A percentile compares a stretch with the other conserved stretches of the same genome.
phyloP scores from a whole-genome alignment of 192 early-diverging fungal genomes.

The Mortierella alpina region DNA sequence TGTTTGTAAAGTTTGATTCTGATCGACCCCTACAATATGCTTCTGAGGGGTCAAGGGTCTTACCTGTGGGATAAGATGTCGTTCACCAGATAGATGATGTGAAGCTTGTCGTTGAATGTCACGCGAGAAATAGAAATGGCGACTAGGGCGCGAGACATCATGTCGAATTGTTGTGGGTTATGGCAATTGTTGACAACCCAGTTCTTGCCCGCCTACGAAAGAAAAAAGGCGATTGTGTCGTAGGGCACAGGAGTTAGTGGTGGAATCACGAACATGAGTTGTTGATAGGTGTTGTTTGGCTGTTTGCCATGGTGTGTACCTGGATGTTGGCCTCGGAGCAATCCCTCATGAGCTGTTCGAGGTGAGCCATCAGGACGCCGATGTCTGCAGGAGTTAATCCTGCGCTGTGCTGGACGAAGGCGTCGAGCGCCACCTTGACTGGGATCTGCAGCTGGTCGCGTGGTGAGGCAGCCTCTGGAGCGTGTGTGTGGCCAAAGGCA shows the following conservation, averaged over 20 bases:
- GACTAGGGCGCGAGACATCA: slow-evolving; percentile 51
- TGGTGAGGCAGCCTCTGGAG: background rate
- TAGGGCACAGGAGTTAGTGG: background rate
- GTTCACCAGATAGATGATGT: slow-evolving; percentile 64
- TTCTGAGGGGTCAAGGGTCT: background rate
- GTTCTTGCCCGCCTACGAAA: slow-evolving; percentile 59
- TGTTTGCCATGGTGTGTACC: slow-evolving; percentile 30
- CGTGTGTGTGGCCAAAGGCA: background rate
- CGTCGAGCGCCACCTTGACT: slow-evolving; percentile 28
- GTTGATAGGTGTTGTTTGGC: background rate
- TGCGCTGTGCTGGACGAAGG: slow-evolving; percentile 18
- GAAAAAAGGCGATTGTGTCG: background rate
- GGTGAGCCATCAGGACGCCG: slow-evolving; percentile 30
- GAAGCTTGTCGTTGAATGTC: slow-evolving; percentile 59
- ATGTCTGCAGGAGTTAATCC: slow-evolving; percentile 25
- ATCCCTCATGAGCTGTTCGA: slow-evolving; percentile 62
- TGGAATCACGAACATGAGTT: background rate
- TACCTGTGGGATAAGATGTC: slow-evolving; percentile 66
- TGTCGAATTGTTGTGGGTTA: slow-evolving; percentile 49
- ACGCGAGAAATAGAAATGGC: slow-evolving; percentile 51
- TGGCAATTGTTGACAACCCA: slow-evolving; percentile 63
- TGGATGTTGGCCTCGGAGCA: slow-evolving; percentile 68
- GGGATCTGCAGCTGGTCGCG: background rate
- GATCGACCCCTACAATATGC: background rate
- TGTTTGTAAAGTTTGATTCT: background rate